Base-by-base conservation (phyloP, 148 eudicot species). In the Chenopodium album region DNA sequence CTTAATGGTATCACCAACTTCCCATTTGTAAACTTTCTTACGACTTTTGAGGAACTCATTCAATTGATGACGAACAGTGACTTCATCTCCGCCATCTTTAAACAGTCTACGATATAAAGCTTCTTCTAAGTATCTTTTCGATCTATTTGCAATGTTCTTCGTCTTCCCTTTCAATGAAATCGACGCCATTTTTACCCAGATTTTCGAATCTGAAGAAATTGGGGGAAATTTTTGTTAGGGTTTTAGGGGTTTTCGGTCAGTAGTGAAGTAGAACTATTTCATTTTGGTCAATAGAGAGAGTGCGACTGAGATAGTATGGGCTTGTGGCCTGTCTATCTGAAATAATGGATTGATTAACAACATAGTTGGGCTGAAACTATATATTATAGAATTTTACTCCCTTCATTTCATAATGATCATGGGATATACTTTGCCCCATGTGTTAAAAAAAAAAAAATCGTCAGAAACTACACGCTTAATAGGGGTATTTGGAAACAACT, bases 21-120 rank as follows among this genome's bases (percentile, higher is more conserved):
- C 99, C 99, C 99, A 96, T 87, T 96, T 96, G 80, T 73, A 96
- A 73, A 85, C 98, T 76, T 85, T 77, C 64, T 94, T 94, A 16
- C 69, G 85, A 34, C 88, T 83, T 81, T 88, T 89, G n/a, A 96
- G 66, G 64, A 96, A 96, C 67, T 82, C 76, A 82, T 96, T 94
- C 81, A 92, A 83, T 76, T 90, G 87, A 77, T 86, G 90, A 60
- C 94, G 86, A 29, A 96, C 95, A n/a, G 68, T 86, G 11, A 86
- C 75, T 73, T 91, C 98, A 19, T 92, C 92, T 48, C 97, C 88
- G 0, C 98, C 99, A 6, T 94, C 86, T 65, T 90, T 90, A 76
- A 94, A 89, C 1, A 96, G 90, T 12, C 82, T 84, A 70, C 81
- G 85, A 90, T 89, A 91, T 31, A 96, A 88, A 12, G 98, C 98